Conservation (phyloP, 345 rosid species). For the Physaria fendleri region DNA sequence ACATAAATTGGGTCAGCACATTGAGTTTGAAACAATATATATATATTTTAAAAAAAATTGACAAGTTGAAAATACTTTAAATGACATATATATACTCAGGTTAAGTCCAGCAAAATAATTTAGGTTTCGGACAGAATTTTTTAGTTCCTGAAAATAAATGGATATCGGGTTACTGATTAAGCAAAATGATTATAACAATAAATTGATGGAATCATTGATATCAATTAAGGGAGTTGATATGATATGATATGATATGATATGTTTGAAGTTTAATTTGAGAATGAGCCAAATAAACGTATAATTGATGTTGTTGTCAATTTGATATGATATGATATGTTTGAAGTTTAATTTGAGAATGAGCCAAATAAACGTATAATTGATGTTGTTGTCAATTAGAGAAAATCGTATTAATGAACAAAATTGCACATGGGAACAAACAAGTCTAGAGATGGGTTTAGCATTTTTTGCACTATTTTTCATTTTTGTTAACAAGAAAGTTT, state of each 20-base stretch:
- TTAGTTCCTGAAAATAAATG: background rate
- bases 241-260: too few species aligned
- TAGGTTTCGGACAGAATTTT: background rate
- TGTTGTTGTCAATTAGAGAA: background rate
- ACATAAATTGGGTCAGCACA: too few species aligned
- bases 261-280: background rate
- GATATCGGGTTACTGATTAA: too few species aligned
- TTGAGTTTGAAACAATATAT: background rate
- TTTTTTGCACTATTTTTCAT: background rate
- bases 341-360: background rate
- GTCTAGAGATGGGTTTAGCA: background rate
- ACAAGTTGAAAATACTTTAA: background rate
- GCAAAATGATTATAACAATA: background rate
- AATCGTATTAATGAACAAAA: background rate
- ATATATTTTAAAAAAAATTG: background rate
- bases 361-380: background rate
- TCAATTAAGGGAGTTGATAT: background rate
- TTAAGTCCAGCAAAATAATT: background rate
- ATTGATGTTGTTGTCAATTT: background rate
- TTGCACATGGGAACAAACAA: slow-evolving; percentile 19
- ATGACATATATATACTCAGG: background rate
- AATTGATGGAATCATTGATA: too few species aligned
- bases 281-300: slow-evolving; percentile 5
- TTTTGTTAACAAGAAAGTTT: background rate
- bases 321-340: too few species aligned